phyloP scores from a whole-genome alignment of 192 early-diverging fungal genomes.

The Dimargaris xerosporica region DNA sequence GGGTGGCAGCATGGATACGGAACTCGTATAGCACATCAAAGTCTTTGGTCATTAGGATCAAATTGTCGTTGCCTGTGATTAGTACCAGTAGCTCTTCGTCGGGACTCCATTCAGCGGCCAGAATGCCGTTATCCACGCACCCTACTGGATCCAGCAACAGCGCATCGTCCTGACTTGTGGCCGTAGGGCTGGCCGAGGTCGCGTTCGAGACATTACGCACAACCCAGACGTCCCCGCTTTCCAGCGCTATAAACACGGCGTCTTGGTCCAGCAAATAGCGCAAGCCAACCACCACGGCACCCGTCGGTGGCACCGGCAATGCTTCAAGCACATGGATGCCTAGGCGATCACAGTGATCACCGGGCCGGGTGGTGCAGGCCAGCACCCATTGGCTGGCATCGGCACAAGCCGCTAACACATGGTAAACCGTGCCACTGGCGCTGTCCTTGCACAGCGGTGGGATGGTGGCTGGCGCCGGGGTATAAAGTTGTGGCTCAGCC shows the following conservation, averaged over 20 bases:
- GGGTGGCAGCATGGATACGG: constrained; percentile 44
- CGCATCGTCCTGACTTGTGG: too few relatives aligned
- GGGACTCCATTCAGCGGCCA: constrained; percentile 67
- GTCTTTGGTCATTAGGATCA: constrained; percentile 73
- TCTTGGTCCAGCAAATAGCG: constrained; percentile 36
- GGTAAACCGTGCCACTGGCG: too few relatives aligned
- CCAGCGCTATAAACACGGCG: constrained; percentile 32
- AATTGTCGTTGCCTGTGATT: constrained; percentile 45
- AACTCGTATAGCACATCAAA: constrained; percentile 82
- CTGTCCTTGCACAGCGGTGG: too few relatives aligned
- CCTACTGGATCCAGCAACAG: constrained; percentile 61
- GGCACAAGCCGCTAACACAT: too few relatives aligned
- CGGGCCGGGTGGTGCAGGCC: too few relatives aligned
- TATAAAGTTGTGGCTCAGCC: too few relatives aligned
- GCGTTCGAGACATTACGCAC: neutral
- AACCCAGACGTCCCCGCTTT: constrained; percentile 40
- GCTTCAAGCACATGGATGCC: too few relatives aligned
- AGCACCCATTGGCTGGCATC: too few relatives aligned
- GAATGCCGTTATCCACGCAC: constrained; percentile 55
- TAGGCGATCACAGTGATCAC: too few relatives aligned
- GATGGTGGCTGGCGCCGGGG: too few relatives aligned
- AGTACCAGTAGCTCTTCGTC: constrained; percentile 74
- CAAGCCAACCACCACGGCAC: constrained; percentile 26
- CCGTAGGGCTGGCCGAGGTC: too few relatives aligned
- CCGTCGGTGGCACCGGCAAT: constrained; percentile 13